Base-by-base conservation (phyloP, 257 asterid genomes). In the Solanum etuberosum region DNA sequence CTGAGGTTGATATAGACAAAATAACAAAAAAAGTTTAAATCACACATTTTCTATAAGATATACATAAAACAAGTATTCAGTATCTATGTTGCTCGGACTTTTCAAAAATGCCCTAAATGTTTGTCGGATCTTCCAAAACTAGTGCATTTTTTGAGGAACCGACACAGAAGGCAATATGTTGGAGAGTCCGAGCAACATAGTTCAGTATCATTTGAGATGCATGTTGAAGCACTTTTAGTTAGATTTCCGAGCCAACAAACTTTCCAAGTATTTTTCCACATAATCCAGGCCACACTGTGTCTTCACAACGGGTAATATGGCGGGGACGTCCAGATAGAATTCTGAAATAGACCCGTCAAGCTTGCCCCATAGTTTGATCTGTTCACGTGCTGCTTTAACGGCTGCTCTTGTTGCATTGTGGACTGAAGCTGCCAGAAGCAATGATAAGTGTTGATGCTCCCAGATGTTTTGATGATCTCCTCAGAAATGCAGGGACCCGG, bases 331-430 rank as follows among this genome's bases (percentile, higher is more conserved):
- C 86, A 94, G 86, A 85, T 90, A 87, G 84, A 94, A 94, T 23
- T 80, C 38, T n/a, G 87, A 37, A 83, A 91, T 93, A 23, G 87
- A 70, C 85, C 89, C 96, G 38, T 91, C 91, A 25, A 59, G 84
- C 59, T 85, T 92, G 59, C 92, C 93, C 98, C 97, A 94, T 25
- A 88, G 51, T 51, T 87, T 89, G 35, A 92, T 91, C 82, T 95
- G 95, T 82, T 88, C 93, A 34, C 98, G 88, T 13, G 97, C 98
- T 83, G 87, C 96, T 68, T 88, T 92, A 85, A 95, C 91, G 42
- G 98, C 98, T 29, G 96, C 96, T 85, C 95, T 89, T 2, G 94
- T 87, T 20, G 98, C 98, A 77, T 98, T 94, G 86, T 94, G 94
- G 86, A 93, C 94, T 1, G 98, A 93, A 87, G 89, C 97, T 11